A percentile compares a stretch with the other conserved stretches of the same genome.
Conservation (phyloP, 164 flowering plant species). For the Dillenia turbinata region DNA sequence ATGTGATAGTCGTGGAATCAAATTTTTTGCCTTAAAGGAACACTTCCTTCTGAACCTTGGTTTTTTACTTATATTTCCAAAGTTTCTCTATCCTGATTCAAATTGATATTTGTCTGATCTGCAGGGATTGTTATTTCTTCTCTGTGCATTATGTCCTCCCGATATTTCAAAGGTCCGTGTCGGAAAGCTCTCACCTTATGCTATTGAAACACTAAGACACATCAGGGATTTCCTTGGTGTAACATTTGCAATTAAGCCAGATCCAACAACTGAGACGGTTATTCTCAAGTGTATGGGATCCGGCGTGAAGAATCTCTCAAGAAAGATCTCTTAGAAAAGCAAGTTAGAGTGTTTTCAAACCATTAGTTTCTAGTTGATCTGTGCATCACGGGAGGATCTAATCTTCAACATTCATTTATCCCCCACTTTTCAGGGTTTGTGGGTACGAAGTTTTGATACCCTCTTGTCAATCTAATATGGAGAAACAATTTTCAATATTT, state of each 20-base stretch:
- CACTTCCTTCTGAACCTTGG: no score
- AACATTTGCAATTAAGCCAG: slow-evolving; percentile 68
- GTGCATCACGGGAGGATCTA: not conserved
- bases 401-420: not conserved
- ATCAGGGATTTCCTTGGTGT: slow-evolving; percentile 77
- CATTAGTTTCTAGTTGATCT: no score
- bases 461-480: not conserved
- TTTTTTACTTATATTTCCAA: no score
- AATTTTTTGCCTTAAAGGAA: no score
- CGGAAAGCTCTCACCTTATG: slow-evolving; percentile 80
- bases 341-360: not conserved
- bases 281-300: slow-evolving; percentile 72
- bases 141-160: slow-evolving; percentile 79
- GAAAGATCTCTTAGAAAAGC: slow-evolving; percentile 53
- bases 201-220: slow-evolving; percentile 72
- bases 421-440: not conserved
- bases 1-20: no score
- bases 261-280: slow-evolving; percentile 64
- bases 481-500: no score
- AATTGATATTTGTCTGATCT: slow-evolving; percentile 6
- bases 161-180: slow-evolving; percentile 91
- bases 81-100: no score
- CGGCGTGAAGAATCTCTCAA: slow-evolving; percentile 73
- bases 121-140: slow-evolving; percentile 83
- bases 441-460: not conserved